A percentile compares a stretch with the other conserved stretches of the same genome.
These are phyloP conservation scores for Antrodiella citrinella DNA, from an alignment of 768 basidiomycete genomes.

Conservation along the genomic window DNA sequence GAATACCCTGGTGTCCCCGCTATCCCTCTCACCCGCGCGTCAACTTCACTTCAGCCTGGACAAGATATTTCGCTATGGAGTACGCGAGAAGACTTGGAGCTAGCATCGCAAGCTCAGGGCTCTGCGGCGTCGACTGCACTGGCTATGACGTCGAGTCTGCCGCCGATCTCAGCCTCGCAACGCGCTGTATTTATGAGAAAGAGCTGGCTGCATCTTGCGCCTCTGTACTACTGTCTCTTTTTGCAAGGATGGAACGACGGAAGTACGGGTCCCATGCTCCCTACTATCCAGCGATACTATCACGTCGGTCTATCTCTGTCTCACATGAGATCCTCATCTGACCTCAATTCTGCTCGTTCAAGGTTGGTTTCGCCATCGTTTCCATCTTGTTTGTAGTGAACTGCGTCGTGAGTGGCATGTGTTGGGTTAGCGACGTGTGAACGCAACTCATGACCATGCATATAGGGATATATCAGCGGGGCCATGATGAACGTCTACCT, in stretches of 20 bases:
- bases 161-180: conserved; percentile 15
- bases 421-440: too few relatives aligned
- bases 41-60: not conserved
- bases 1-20: not conserved
- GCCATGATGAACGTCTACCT: conserved; percentile 41
- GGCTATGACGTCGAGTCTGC: conserved; percentile 9
- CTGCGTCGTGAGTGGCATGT: conserved; percentile 34
- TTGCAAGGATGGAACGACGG: conserved; percentile 75
- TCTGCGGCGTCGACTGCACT: not conserved
- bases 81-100: conserved; percentile 3
- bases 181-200: conserved; percentile 8
- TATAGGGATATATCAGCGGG: conserved; percentile 41
- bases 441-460: too few relatives aligned
- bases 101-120: not conserved
- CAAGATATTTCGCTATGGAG: not conserved
- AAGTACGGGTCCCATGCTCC: conserved; percentile 65
- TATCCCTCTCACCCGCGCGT: not conserved
- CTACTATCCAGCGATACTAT: conserved; percentile 55
- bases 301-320: conserved; percentile 29
- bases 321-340: too few relatives aligned
- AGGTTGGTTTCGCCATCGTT: conserved; percentile 46
- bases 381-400: conserved; percentile 54
- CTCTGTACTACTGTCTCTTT: conserved; percentile 52
- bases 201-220: conserved; percentile 37
- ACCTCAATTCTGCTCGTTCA: too few relatives aligned